Conservation (phyloP, 176 grass and related monocot genomes). For the Cenchrus fungigraminus region DNA sequence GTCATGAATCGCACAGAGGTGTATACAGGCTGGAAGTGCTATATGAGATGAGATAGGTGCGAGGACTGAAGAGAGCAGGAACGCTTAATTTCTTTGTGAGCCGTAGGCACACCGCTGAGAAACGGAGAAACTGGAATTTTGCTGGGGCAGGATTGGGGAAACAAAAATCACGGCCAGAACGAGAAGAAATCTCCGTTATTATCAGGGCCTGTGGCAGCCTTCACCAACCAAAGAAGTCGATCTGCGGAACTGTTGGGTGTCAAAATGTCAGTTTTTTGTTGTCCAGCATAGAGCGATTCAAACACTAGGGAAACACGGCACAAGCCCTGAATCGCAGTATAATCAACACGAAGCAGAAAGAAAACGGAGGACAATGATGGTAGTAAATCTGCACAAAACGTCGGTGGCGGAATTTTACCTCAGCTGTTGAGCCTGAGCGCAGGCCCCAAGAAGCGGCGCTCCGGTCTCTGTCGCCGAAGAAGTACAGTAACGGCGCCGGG, state of each 20-base stretch:
- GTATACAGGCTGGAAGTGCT: not conserved
- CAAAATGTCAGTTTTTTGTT: not conserved
- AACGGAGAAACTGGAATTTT: not conserved
- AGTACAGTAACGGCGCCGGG: not conserved
- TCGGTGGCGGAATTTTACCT: not conserved
- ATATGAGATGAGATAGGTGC: not conserved
- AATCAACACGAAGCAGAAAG: not conserved
- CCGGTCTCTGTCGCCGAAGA: not conserved
- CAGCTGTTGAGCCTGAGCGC: not conserved
- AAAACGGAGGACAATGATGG: not conserved
- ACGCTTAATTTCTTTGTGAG: not conserved
- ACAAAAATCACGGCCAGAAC: not conserved
- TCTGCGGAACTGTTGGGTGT: constrained; percentile 29
- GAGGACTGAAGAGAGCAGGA: not conserved
- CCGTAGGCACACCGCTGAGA: not conserved
- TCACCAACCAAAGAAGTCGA: constrained; percentile 15
- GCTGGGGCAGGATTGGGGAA: not conserved
- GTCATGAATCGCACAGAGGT: constrained; percentile 7
- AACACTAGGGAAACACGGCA: not conserved
- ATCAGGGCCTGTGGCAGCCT: not conserved
- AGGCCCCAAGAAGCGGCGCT: not conserved
- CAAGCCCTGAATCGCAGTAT: not conserved
- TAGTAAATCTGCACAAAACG: not conserved
- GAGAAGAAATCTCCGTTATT: not conserved
- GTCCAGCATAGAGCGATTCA: not conserved